Conservation (phyloP, 345 rosid genomes). For the Carallia brachiata region DNA sequence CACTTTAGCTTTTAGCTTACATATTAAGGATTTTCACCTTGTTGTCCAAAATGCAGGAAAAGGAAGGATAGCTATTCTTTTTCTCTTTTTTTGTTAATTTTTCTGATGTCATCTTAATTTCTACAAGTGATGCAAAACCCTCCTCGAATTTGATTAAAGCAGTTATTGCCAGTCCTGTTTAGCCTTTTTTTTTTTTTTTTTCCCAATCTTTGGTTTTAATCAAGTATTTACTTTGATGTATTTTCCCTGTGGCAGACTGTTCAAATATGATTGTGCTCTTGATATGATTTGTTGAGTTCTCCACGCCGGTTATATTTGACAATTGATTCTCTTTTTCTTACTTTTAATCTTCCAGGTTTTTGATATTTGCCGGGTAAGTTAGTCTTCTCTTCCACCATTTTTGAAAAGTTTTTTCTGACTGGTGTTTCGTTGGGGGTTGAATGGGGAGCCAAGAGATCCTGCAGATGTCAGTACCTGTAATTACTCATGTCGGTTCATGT, state of each 20-base stretch:
- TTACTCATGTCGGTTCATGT: slow-evolving; percentile 19
- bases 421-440: slow-evolving; percentile 13
- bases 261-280: background rate
- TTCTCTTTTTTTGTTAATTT: background rate
- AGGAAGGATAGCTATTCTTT: background rate
- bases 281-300: background rate
- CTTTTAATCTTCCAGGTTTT: slow-evolving; percentile 7
- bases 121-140: background rate
- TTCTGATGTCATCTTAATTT: background rate
- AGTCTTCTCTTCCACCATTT: slow-evolving; percentile 1
- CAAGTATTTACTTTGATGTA: too few relatives aligned
- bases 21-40: background rate
- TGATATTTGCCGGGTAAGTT: slow-evolving; percentile 4
- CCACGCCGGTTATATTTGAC: too few relatives aligned
- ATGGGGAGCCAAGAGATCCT: slow-evolving; percentile 29
- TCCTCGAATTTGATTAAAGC: background rate
- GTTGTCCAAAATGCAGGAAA: background rate
- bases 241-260: too few relatives aligned
- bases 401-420: slow-evolving; percentile 2
- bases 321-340: too few relatives aligned
- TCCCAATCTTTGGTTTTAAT: too few relatives aligned
- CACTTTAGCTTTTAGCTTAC: too few relatives aligned
- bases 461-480: slow-evolving; percentile 27
- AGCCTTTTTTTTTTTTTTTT: too few relatives aligned
- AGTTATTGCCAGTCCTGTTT: too few relatives aligned